A percentile compares a stretch with the other conserved stretches of the same genome.
Conservation (phyloP, 2,329 filamentous ascomycete species). For the Neofusicoccum sp. region DNA sequence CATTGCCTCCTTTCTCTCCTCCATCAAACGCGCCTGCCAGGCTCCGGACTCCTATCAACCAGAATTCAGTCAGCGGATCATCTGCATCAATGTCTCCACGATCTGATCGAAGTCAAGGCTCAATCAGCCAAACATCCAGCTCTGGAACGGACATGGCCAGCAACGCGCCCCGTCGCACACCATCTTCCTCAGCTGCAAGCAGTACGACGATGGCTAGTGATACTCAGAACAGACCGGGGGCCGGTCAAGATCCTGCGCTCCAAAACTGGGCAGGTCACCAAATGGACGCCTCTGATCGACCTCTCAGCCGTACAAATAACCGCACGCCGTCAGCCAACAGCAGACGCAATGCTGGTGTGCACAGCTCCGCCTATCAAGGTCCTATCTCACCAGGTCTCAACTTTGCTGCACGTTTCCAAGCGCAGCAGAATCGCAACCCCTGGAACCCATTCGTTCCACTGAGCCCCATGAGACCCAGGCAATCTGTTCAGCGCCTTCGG, state of each 20-base stretch:
- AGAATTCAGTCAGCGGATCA: slow-evolving; percentile 27
- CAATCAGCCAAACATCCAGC: slow-evolving; percentile 34
- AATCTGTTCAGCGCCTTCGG: slow-evolving; percentile 35
- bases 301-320: slow-evolving; percentile 1
- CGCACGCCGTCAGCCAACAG: slow-evolving; percentile 12
- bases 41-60: slow-evolving; percentile 38
- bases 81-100: slow-evolving; percentile 14
- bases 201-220: slow-evolving; percentile 6
- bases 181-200: neutral
- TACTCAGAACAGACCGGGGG: neutral
- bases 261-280: neutral
- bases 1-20: slow-evolving; percentile 24
- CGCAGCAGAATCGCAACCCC: slow-evolving; percentile 37
- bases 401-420: slow-evolving; percentile 36
- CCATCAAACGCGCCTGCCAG: slow-evolving; percentile 31
- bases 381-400: slow-evolving; percentile 31
- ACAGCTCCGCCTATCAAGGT: slow-evolving; percentile 2
- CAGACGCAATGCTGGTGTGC: slow-evolving; percentile 1
- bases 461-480: slow-evolving; percentile 33
- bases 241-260: neutral
- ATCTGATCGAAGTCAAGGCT: slow-evolving; percentile 33
- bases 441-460: slow-evolving; percentile 40
- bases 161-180: slow-evolving; percentile 3
- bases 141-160: slow-evolving; percentile 20
- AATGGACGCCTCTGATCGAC: neutral